Evolutionary conservation across 2,329 filamentous ascomycete species (phyloP), one percentile per base, ranked within the genome.

Genomic region (Orbilia javanica): DNA sequence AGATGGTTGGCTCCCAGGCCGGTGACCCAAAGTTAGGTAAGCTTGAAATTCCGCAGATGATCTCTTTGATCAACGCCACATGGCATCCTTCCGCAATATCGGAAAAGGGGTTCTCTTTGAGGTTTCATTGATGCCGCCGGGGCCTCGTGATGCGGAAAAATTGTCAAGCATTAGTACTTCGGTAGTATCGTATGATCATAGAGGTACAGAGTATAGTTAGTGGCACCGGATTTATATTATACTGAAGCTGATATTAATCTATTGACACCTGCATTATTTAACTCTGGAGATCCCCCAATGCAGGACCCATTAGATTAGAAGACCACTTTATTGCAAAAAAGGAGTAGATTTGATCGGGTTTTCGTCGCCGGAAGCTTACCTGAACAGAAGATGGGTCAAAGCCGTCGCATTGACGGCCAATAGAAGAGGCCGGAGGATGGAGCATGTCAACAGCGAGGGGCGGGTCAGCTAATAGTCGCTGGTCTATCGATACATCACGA

Each of bases 31-130:
- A 15, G 53, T 25, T 39, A 39, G 53, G 53, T 60, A 60, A 60
- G 53, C 53, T 39, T 4, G 53, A 42, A 60, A 60, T 39, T 60
- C 31, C 34, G 53, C 53, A 60, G 31, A 60, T 46, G 68, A 73
- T 73, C 69, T 57, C 36, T 42, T 73, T 22, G 48, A 73, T 73
- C 69, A 46, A 31, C 69, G 60, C 69, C 69, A 73, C 69, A 73
- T 73, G 69, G 69, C 44, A 63, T 71, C 67, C 67, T 50, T 70
- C 53, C 53, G 44, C 69, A 73, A 73, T 65, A 57, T 48, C 31
- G 53, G 53, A 66, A 73, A 73, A 55, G 36, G 60, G 69, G 68
- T 29, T 36, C 18, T 5, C 29, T 13, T 20, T 27, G 22, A 53
- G 27, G 55, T 71, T 71, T 71, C 67, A 71, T 42, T 34, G 31